Evolutionary conservation across 495 filamentous ascomycete species (phyloP).

Genomic region (Halenospora varia): DNA sequence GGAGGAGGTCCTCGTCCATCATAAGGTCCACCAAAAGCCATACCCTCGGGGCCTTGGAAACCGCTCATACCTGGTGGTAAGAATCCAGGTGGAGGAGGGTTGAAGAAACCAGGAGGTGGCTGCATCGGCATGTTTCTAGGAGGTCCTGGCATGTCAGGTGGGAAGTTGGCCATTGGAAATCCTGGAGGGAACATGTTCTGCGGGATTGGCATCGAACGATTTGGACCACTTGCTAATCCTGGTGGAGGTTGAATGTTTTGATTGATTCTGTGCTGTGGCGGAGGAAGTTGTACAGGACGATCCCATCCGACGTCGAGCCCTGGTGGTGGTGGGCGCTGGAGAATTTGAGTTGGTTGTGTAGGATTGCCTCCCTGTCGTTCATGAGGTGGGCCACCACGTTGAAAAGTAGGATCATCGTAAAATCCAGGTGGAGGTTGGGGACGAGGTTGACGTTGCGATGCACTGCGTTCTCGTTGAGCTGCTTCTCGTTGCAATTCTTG

Average conservation of each 20-base stretch:
- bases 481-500: conserved; percentile 38
- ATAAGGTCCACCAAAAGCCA: conserved; percentile 39
- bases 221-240: conserved; percentile 37
- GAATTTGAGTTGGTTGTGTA: conserved; percentile 48
- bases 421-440: conserved; percentile 30
- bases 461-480: conserved; percentile 33
- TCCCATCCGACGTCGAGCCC: conserved; percentile 35
- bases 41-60: conserved; percentile 36
- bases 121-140: conserved; percentile 23
- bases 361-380: conserved; percentile 38
- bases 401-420: conserved; percentile 19
- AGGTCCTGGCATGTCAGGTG: conserved; percentile 38
- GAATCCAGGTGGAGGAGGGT: conserved; percentile 28
- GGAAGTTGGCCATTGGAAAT: conserved; percentile 33
- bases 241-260: conserved; percentile 38
- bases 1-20: conserved; percentile 41
- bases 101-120: conserved; percentile 43
- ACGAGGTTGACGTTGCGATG: conserved; percentile 32
- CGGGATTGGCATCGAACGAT: conserved; percentile 44
- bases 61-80: conserved; percentile 36
- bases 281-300: conserved; percentile 36
- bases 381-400: conserved; percentile 26
- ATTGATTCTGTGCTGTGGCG: conserved; percentile 32
- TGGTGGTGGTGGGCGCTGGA: conserved; percentile 48
- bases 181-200: conserved; percentile 44